phyloP scores from a whole-genome alignment of 2,329 filamentous ascomycete species.

The Penicillium decumbens region DNA sequence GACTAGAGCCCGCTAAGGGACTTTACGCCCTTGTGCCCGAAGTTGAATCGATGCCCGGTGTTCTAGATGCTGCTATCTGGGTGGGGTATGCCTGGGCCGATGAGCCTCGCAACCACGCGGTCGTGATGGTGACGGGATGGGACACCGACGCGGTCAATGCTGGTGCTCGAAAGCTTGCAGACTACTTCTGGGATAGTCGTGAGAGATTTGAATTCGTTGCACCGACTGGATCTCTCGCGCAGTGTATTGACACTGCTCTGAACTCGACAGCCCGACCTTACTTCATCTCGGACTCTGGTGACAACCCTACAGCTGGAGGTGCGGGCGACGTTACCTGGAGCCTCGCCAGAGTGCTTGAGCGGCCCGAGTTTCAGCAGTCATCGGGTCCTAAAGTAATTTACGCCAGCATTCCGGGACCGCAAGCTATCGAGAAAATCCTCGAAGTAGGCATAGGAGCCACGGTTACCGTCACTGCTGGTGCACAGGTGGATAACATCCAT shows the following conservation, averaged over 20 bases:
- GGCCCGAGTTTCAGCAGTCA: constrained; percentile 43
- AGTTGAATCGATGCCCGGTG: constrained; percentile 40
- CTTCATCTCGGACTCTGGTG: constrained; percentile 54
- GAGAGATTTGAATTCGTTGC: constrained; percentile 51
- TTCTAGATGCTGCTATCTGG: constrained; percentile 53
- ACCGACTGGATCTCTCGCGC: constrained; percentile 46
- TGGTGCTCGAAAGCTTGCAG: constrained; percentile 46
- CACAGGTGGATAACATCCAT: constrained; percentile 48
- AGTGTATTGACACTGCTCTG: constrained; percentile 48
- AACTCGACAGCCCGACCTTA: constrained; percentile 42
- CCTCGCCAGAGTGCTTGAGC: constrained; percentile 43
- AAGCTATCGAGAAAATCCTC: constrained; percentile 42
- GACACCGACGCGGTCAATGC: constrained; percentile 36
- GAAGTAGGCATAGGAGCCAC: constrained; percentile 46
- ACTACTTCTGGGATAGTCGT: constrained; percentile 47
- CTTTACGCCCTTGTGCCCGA: constrained; percentile 48
- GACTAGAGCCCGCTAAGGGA: constrained; percentile 49
- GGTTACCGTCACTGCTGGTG: constrained; percentile 51
- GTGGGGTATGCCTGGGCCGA: constrained; percentile 56
- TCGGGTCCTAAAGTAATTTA: constrained; percentile 48
- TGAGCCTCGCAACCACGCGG: constrained; percentile 50
- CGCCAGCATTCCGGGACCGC: constrained; percentile 49
- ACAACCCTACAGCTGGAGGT: constrained; percentile 54
- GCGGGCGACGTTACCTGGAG: constrained; percentile 54
- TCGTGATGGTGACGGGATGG: constrained; percentile 52